Base-by-base conservation (phyloP, 2,329 filamentous ascomycete species). In the Talaromyces sp. region DNA sequence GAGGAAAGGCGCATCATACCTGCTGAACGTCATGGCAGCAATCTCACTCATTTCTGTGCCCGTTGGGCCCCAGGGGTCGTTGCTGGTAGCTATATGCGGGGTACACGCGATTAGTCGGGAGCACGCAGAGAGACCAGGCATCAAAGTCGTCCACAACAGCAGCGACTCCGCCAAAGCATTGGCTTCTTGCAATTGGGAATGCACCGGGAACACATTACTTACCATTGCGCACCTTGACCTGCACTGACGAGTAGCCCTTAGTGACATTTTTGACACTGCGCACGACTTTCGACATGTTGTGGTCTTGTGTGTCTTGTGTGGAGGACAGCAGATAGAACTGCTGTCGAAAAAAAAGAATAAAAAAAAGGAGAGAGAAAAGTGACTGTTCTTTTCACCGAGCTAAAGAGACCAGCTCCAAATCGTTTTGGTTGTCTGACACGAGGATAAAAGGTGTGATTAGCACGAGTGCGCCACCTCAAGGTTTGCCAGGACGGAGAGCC, bases 41-140 rank as follows among this genome's bases (percentile, higher is more conserved):
- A 99, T 97, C 79, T 99, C 95, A 78, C 90, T 91, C 95, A 99
- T 98, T 76, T 99, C 93, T 62, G 92, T 96, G 63, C 95, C 95
- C 50, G 93, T 96, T 57, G 95, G 95, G 67, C 95, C 95, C 95
- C 95, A 99, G 80, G 93, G 91, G 73, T 98, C 95, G 75, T 99
- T 99, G 80, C 93, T 98, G 64, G 95, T 99, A 64, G 95, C 95
- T 98, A 74, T 63, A 67, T 13, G 31, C 32, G 56, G 31, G 55
- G 32, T 49, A 43, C 31, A 19, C n/a, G 43, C 46, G 17, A 24
- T 58, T 54, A 62, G 60, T 52, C 32, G 19, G n/a, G 38, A 24
- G 35, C 26, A 17, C 11, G 13, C 11, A 51, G 21, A 29, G 26
- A 52, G 26, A n/a, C 24, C 17, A 19, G 9, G 24, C 24, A 19